Percentiles rank a stretch among this genome's conserved stretches.
Conservation (phyloP, 768 basidiomycete genomes). For the Lentinula sp. region DNA sequence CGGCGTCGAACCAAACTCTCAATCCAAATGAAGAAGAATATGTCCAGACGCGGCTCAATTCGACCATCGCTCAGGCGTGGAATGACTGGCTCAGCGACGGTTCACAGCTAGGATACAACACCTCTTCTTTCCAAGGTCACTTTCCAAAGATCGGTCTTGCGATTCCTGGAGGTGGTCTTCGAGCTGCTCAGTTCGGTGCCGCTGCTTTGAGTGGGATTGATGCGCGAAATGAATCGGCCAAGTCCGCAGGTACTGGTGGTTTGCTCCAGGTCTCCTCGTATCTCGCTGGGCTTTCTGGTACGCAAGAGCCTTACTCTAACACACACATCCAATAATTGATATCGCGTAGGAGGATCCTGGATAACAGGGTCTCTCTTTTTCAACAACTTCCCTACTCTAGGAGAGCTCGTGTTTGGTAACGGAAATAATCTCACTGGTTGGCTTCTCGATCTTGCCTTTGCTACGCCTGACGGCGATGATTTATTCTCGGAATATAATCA, state of each 20-base stretch:
- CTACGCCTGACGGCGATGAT: constrained; percentile 44
- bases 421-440: constrained; percentile 42
- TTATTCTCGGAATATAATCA: constrained; percentile 43
- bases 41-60: constrained; percentile 32
- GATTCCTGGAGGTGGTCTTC: constrained; percentile 64
- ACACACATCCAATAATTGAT: not conserved
- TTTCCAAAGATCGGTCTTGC: constrained; percentile 58
- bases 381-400: constrained; percentile 56
- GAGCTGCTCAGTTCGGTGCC: constrained; percentile 63
- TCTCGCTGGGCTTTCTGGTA: constrained; percentile 61
- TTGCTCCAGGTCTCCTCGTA: constrained; percentile 69
- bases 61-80: constrained; percentile 45
- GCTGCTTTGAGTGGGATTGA: constrained; percentile 55
- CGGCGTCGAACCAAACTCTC: constrained; percentile 44
- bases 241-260: constrained; percentile 56
- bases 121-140: constrained; percentile 31
- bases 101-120: constrained; percentile 44
- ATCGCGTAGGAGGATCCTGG: constrained; percentile 56
- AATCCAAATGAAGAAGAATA: constrained; percentile 45
- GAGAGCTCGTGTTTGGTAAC: constrained; percentile 57
- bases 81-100: constrained; percentile 52
- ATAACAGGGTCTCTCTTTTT: constrained; percentile 54
- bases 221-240: constrained; percentile 52
- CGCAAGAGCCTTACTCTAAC: constrained; percentile 7
- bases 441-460: constrained; percentile 51